phyloP scores from a whole-genome alignment of 768 basidiomycete genomes.

The Lactarius indigo region DNA sequence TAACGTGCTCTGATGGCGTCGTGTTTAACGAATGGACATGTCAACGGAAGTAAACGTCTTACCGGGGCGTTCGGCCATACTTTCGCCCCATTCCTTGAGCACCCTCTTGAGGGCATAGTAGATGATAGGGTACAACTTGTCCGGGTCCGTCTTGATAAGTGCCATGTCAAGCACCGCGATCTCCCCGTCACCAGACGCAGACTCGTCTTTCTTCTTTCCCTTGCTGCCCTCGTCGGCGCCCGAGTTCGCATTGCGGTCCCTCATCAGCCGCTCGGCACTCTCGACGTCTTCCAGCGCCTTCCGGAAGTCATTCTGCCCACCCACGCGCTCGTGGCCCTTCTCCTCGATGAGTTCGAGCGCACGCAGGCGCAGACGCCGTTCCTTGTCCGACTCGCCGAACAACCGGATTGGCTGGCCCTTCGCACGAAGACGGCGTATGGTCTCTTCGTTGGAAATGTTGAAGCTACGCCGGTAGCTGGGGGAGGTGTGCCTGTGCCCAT shows the following conservation, averaged over 20 bases:
- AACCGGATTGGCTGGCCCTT: conserved; percentile 94
- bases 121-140: conserved; percentile 94
- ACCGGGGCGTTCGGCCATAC: conserved; percentile 93
- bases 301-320: conserved; percentile 94
- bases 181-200: conserved; percentile 36
- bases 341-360: conserved; percentile 96
- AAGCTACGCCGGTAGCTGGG: conserved; percentile 43
- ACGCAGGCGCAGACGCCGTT: conserved; percentile 81
- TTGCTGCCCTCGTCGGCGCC: conserved; percentile 43
- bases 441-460: conserved; percentile 93
- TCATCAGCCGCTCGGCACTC: conserved; percentile 64
- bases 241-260: conserved; percentile 44
- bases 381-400: conserved; percentile 95
- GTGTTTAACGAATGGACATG: conserved; percentile 6
- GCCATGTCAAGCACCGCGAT: conserved; percentile 62
- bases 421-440: conserved; percentile 77
- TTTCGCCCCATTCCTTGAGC: conserved; percentile 94
- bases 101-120: conserved; percentile 93
- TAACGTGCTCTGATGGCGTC: conserved; percentile 61
- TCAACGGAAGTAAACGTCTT: conserved; percentile 26
- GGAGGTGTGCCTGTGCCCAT: conserved; percentile 30
- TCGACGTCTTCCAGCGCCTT: conserved; percentile 86
- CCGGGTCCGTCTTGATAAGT: conserved; percentile 85
- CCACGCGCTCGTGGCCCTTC: conserved; percentile 71
- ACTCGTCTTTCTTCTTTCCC: conserved; percentile 61